phyloP scores from a whole-genome alignment of 768 basidiomycete genomes.

The Cystobasidium onofrii region DNA sequence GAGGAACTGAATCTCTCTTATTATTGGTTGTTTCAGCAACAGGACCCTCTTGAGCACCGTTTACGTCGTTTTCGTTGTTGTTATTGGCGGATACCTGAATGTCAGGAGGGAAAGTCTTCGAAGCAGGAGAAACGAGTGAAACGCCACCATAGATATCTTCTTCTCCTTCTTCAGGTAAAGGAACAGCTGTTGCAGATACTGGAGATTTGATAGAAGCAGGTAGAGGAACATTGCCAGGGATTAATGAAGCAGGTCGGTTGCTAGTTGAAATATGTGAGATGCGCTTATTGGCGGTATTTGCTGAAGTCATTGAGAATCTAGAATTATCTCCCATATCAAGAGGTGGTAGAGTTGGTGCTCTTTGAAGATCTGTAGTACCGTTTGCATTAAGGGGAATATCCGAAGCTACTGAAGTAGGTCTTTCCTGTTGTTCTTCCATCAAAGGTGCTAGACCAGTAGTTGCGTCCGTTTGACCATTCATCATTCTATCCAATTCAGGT shows the following conservation, averaged over 20 bases:
- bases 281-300: background rate
- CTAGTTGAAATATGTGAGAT: background rate
- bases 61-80: background rate
- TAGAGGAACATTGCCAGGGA: background rate
- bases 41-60: background rate
- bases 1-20: background rate
- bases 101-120: slow-evolving; percentile 20
- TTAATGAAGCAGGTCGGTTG: background rate
- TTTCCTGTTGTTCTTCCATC: background rate
- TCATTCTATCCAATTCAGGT: background rate
- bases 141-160: slow-evolving; percentile 25
- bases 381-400: slow-evolving; percentile 4
- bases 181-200: background rate
- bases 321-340: slow-evolving; percentile 30
- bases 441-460: background rate
- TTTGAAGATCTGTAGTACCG: background rate
- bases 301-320: slow-evolving; percentile 5
- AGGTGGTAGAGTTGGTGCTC: slow-evolving; percentile 33
- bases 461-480: background rate
- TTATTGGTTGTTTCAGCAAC: background rate
- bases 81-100: background rate
- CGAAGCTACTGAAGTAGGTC: background rate
- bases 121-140: background rate
- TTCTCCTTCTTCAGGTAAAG: background rate
- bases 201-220: slow-evolving; percentile 4